Evolutionary conservation across 768 basidiomycete genomes (phyloP).

Genomic region (Lentinula detonsa): DNA sequence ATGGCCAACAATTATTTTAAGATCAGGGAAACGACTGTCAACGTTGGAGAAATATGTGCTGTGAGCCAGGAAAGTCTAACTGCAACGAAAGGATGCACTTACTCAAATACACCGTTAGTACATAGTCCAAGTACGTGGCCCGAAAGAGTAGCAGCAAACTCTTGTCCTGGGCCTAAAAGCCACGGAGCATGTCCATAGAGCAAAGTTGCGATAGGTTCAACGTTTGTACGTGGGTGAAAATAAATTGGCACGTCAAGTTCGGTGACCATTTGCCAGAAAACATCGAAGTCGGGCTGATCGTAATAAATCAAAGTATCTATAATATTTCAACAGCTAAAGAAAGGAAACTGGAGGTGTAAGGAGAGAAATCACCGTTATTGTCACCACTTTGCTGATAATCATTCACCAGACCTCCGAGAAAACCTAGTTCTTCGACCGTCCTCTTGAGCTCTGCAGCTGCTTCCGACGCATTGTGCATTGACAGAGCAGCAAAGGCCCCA

Average conservation of each 20-base stretch:
- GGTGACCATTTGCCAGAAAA: slow-evolving; percentile 5
- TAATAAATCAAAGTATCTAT: slow-evolving; percentile 5
- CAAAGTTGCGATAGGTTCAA: neutral
- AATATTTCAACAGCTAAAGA: neutral
- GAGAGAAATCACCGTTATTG: neutral
- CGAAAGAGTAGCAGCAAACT: slow-evolving; percentile 31
- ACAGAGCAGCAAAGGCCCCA: slow-evolving; percentile 33
- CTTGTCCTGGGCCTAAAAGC: slow-evolving; percentile 26
- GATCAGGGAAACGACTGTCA: slow-evolving; percentile 32
- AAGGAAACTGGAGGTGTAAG: neutral
- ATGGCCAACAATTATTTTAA: slow-evolving; percentile 36
- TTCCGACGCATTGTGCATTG: slow-evolving; percentile 39
- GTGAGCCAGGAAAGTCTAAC: neutral
- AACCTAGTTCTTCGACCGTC: slow-evolving; percentile 31
- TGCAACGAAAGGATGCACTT: slow-evolving; percentile 4
- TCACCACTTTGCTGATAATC: slow-evolving; percentile 37
- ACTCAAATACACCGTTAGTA: slow-evolving; percentile 29
- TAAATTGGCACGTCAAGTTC: slow-evolving; percentile 4
- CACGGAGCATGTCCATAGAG: slow-evolving; percentile 22
- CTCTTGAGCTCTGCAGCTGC: slow-evolving; percentile 35
- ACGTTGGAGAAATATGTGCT: too few species aligned
- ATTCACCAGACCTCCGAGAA: slow-evolving; percentile 34
- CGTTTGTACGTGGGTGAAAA: neutral
- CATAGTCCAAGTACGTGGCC: slow-evolving; percentile 34
- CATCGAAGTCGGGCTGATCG: slow-evolving; percentile 5